These are phyloP conservation scores for Psidium guajava DNA, from an alignment of 345 rosid genomes.

Conservation along the genomic window DNA sequence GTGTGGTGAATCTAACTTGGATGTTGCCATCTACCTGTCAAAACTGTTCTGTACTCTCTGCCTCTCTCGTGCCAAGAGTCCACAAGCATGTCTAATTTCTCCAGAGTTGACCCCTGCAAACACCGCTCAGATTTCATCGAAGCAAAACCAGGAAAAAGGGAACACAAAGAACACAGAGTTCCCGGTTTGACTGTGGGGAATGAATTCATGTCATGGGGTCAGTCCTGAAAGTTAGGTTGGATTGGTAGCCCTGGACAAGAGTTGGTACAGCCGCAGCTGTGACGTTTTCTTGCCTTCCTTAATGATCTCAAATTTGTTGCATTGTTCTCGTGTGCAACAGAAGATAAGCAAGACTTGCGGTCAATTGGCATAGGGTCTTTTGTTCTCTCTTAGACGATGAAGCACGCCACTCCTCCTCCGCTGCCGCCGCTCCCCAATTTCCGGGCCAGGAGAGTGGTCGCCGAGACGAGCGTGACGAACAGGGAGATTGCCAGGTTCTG, in stretches of 20 bases:
- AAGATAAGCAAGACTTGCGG: not conserved
- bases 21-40: not conserved
- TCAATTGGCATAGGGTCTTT: not conserved
- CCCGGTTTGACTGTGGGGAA: not conserved
- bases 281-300: not conserved
- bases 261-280: not conserved
- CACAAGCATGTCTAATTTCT: not conserved
- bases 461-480: conserved; percentile 48
- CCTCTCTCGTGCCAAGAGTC: not conserved
- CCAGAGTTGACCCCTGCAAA: not conserved
- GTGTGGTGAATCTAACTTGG: not conserved
- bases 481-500: conserved; percentile 74
- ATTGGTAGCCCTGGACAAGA: conserved; percentile 14
- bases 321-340: not conserved
- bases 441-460: conserved; percentile 19
- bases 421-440: conserved; percentile 34
- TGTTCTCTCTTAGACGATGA: conserved; percentile 13
- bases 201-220: not conserved
- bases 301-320: not conserved
- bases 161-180: too few relatives aligned
- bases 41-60: not conserved
- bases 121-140: not conserved
- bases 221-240: conserved; percentile 55
- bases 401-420: conserved; percentile 34
- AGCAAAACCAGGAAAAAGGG: not conserved